Evolutionary conservation across 2,329 filamentous ascomycete species (phyloP), one percentile per base, ranked within the genome.

Genomic region (Pseudogymnoascus sp.): DNA sequence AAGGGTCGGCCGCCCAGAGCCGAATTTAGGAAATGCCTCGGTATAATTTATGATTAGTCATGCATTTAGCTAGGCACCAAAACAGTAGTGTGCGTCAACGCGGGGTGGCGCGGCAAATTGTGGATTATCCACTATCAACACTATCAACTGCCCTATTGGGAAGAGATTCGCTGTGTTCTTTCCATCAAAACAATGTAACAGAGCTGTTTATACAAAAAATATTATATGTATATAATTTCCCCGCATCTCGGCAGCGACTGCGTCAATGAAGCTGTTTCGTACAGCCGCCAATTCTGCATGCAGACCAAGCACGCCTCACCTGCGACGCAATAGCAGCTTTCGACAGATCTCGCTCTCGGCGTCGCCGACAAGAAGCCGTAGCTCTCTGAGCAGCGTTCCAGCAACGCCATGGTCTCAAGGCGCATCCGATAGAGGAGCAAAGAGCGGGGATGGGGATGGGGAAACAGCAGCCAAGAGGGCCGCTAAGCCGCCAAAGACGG

Each of bases 401-500:
- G 16, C 63, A 59, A 36, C 62, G 7, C 46, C 50, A 66, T 71
- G 69, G 69, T 67, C 67, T 18, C 65, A 40, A 40, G 31, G 25
- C 4, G 18, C 59, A 34, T 56, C 59, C 7, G 21, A 60, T 16
- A 25, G 25, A 16, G 21, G 12, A 5, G 59, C 10, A 25, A 60
- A 40, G 25, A 23, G 38, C 36, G 38, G 16, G 14, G 21, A 37
- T 40, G 56, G 34, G 62, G 37, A 56, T 40, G 56, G 34, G 62
- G 37, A 56, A 56, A 16, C 23, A 12, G 10, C 53, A 18, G 36
- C 62, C 44, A 38, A 63, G 28, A 62, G 21, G 25, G n/a, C 61
- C 44, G 37, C 46, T 61, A 59, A 44, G 31, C 12, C 31, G 31
- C 36, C 62, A 31, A 61, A 44, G 11, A 62, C 76, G 50, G 91